These are phyloP conservation scores for Croton setiger DNA, from an alignment of 441 rosid genomes.

Conservation along the genomic window DNA sequence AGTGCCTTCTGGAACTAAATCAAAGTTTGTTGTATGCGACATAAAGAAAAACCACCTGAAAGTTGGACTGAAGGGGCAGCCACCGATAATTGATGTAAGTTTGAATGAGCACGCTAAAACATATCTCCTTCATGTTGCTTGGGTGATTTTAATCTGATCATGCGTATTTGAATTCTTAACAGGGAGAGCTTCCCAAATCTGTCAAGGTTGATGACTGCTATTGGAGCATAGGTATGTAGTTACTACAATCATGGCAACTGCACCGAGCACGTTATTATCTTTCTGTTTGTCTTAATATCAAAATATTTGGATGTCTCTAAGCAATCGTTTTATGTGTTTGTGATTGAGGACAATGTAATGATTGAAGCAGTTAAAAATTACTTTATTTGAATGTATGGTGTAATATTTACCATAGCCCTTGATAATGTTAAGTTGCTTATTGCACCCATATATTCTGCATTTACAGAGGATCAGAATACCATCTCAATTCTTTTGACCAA, in stretches of 20 bases:
- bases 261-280: background rate
- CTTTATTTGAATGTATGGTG: background rate
- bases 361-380: background rate
- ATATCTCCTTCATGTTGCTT: background rate
- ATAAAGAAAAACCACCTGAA: conserved; percentile 84
- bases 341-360: background rate
- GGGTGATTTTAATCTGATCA: background rate
- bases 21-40: conserved; percentile 64
- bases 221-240: conserved; percentile 80
- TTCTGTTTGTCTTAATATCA: background rate
- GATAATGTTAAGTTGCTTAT: conserved; percentile 2
- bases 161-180: conserved; percentile 18
- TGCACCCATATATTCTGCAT: background rate
- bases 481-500: conserved; percentile 81
- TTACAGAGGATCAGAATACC: conserved; percentile 79
- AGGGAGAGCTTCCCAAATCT: conserved; percentile 75
- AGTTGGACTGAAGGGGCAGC: conserved; percentile 90
- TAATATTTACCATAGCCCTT: background rate
- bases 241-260: background rate
- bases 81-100: conserved; percentile 87
- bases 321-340: background rate
- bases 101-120: background rate
- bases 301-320: background rate
- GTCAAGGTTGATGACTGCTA: conserved; percentile 86
- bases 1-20: conserved; percentile 78